Conservation (phyloP, 2,329 filamentous ascomycete genomes). For the Dothidotthia symphoricarpi region DNA sequence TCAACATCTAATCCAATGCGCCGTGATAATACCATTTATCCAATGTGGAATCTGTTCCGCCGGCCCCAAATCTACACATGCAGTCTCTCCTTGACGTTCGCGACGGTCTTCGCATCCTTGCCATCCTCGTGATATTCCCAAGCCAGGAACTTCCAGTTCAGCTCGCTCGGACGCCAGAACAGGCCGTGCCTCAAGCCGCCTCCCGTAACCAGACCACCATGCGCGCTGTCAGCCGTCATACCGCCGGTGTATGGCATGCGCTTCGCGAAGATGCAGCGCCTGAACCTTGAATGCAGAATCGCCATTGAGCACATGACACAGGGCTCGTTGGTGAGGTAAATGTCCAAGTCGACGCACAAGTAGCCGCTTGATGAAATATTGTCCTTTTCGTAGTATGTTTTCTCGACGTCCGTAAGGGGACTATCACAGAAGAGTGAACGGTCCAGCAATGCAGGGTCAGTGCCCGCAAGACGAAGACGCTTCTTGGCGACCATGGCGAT, state of each 20-base stretch:
- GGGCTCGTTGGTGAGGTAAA: constrained; percentile 93
- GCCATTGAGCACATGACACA: constrained; percentile 98
- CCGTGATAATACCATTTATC: constrained; percentile 24
- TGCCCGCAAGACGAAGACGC: constrained; percentile 43
- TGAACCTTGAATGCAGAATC: constrained; percentile 89
- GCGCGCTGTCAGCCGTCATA: constrained; percentile 66
- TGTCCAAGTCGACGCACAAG: constrained; percentile 86
- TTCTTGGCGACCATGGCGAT: constrained; percentile 77
- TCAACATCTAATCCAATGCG: constrained; percentile 20
- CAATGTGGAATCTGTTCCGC: constrained; percentile 13
- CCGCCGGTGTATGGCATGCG: constrained; percentile 81
- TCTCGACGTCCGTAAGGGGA: constrained; percentile 67
- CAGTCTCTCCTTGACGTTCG: constrained; percentile 24
- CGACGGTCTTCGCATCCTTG: constrained; percentile 5
- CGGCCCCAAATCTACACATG: constrained; percentile 28
- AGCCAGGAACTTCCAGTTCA: constrained; percentile 82
- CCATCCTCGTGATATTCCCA: constrained; percentile 64
- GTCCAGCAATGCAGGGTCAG: constrained; percentile 26
- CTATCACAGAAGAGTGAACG: constrained; percentile 62
- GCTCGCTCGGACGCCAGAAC: constrained; percentile 66
- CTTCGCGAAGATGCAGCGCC: constrained; percentile 75
- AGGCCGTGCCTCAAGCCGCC: constrained; percentile 55
- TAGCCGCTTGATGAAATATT: constrained; percentile 77
- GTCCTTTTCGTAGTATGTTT: constrained; percentile 56
- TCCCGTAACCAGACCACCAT: constrained; percentile 9